Conservation (phyloP, 345 rosid genomes). For the Theobroma cacao region DNA sequence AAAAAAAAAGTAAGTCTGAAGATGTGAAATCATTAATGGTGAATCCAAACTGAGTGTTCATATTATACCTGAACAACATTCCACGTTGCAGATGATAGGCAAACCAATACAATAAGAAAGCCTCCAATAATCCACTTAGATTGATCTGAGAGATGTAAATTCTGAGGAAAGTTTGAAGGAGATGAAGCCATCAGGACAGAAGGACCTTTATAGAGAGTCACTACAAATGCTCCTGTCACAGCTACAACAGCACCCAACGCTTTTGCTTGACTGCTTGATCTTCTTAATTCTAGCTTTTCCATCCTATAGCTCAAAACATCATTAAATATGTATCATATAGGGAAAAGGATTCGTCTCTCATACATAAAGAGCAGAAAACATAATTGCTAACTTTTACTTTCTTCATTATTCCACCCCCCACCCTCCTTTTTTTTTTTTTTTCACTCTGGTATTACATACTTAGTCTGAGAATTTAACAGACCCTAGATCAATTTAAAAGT, state of each 20-base stretch:
- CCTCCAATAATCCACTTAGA: slow-evolving; percentile 36
- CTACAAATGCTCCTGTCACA: slow-evolving; percentile 35
- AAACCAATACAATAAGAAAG: slow-evolving; percentile 20
- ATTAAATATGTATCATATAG: not conserved
- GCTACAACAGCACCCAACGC: slow-evolving; percentile 28
- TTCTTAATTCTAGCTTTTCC: slow-evolving; percentile 30
- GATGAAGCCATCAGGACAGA: slow-evolving; percentile 1
- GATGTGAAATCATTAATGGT: slow-evolving; percentile 4
- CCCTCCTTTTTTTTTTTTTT: not conserved
- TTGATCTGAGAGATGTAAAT: not conserved
- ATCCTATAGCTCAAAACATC: slow-evolving; percentile 24
- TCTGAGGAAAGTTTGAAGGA: not conserved
- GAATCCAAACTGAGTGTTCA: not conserved
- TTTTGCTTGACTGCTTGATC: slow-evolving; percentile 26
- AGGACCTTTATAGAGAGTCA: slow-evolving; percentile 35
- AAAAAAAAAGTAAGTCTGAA: not conserved
- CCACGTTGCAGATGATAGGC: slow-evolving; percentile 24
- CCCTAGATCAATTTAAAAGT: not conserved
- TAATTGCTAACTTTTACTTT: not conserved
- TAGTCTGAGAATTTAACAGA: not conserved
- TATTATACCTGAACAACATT: slow-evolving; percentile 31
- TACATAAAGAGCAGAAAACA: not conserved
- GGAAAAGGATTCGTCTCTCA: not conserved
- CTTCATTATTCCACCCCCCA: too few species aligned
- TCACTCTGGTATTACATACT: too few species aligned